A percentile compares a stretch with the other conserved stretches of the same genome.
phyloP scores from a whole-genome alignment of 768 basidiomycete genomes.

The Lactarius trivialis region DNA sequence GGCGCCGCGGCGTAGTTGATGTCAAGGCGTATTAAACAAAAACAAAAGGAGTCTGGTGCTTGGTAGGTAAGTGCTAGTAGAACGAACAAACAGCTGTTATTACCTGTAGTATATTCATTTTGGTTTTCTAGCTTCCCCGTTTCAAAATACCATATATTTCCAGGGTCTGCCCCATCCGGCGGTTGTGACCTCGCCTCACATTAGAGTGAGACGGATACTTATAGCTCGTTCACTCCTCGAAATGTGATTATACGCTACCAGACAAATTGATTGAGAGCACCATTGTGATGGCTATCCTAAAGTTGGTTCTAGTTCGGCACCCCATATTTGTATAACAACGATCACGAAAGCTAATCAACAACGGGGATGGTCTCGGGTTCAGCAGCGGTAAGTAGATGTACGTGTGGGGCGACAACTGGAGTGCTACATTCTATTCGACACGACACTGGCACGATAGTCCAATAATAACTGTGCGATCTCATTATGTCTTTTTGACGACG shows the following conservation, averaged over 20 bases:
- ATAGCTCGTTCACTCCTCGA: too few relatives aligned
- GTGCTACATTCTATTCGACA: neutral
- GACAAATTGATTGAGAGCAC: too few relatives aligned
- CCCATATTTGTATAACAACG: too few relatives aligned
- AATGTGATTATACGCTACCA: too few relatives aligned
- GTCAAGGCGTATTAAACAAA: neutral
- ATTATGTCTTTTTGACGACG: neutral
- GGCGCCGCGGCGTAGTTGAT: too few relatives aligned
- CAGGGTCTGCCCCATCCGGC: too few relatives aligned
- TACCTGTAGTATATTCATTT: neutral
- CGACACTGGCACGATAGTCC: neutral
- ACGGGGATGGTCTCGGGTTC: neutral
- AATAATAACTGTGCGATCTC: neutral
- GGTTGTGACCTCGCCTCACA: too few relatives aligned
- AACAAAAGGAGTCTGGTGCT: neutral
- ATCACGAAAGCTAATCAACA: neutral
- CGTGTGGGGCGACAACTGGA: neutral
- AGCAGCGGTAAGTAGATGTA: too few relatives aligned
- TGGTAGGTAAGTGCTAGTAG: too few relatives aligned
- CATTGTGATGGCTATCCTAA: too few relatives aligned
- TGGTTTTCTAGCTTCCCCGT: neutral
- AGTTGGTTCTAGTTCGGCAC: too few relatives aligned
- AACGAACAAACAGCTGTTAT: neutral
- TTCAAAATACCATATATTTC: neutral
- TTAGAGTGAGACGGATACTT: too few relatives aligned